A percentile compares a stretch with the other conserved stretches of the same genome.
Conservation (phyloP, 495 filamentous ascomycete species). For the Penicillium samsonianum region DNA sequence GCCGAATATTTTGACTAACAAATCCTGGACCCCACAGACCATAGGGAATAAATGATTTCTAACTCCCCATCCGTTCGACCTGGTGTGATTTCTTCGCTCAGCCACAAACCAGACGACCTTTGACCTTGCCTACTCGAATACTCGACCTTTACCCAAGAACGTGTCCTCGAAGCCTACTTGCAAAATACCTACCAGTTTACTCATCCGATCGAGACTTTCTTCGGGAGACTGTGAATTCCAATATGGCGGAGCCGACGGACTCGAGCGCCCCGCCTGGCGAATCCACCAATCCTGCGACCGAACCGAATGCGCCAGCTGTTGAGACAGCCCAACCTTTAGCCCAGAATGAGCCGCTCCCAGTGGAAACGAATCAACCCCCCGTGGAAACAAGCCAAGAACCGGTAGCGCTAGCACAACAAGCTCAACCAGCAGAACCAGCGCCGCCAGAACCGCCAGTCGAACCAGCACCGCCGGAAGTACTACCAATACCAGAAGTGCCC, state of each 20-base stretch:
- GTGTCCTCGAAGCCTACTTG: conserved; percentile 1
- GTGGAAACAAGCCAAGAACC: conserved; percentile 3
- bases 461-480: not conserved
- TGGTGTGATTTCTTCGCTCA: conserved; percentile 31
- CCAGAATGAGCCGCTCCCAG: conserved; percentile 9
- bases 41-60: conserved; percentile 36
- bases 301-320: conserved; percentile 25
- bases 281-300: conserved; percentile 26
- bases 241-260: conserved; percentile 43
- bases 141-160: conserved; percentile 11
- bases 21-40: conserved; percentile 13
- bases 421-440: not conserved
- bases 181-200: not conserved
- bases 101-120: conserved; percentile 28
- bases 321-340: conserved; percentile 17
- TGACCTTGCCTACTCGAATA: conserved; percentile 22
- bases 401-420: not conserved
- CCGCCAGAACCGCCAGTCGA: not conserved
- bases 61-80: conserved; percentile 23
- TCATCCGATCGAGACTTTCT: conserved; percentile 3
- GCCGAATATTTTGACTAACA: conserved; percentile 18
- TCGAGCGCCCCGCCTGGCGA: conserved; percentile 34
- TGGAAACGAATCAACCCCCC: conserved; percentile 12
- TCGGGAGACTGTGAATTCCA: conserved; percentile 12
- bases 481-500: not conserved